phyloP scores from a whole-genome alignment of 2,329 filamentous ascomycete species.

The Teratosphaeria pseudoeucalypti region DNA sequence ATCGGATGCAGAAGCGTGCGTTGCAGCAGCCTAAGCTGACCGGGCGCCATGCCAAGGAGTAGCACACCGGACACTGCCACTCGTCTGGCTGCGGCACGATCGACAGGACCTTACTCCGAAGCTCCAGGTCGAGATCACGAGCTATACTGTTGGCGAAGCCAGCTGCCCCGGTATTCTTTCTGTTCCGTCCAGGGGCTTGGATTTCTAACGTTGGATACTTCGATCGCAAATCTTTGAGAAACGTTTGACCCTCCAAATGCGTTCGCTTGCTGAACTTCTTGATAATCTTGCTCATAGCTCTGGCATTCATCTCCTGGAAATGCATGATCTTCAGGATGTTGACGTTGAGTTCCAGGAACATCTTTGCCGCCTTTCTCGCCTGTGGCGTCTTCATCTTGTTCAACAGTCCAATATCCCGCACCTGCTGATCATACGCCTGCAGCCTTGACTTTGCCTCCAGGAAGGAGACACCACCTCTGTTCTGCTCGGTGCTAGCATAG shows the following conservation, averaged over 20 bases:
- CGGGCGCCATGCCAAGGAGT: slow-evolving; percentile 68
- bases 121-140: slow-evolving; percentile 63
- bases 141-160: slow-evolving; percentile 59
- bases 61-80: slow-evolving; percentile 73
- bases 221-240: slow-evolving; percentile 15
- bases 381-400: slow-evolving; percentile 55
- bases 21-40: slow-evolving; percentile 60
- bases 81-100: slow-evolving; percentile 75
- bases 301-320: slow-evolving; percentile 75
- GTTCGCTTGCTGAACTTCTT: slow-evolving; percentile 92
- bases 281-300: slow-evolving; percentile 69
- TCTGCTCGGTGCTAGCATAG: slow-evolving; percentile 64
- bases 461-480: slow-evolving; percentile 57
- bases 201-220: slow-evolving; percentile 19
- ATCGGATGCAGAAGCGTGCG: slow-evolving; percentile 76
- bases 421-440: slow-evolving; percentile 60
- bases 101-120: slow-evolving; percentile 61
- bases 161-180: slow-evolving; percentile 30
- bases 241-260: slow-evolving; percentile 46
- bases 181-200: neutral
- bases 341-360: slow-evolving; percentile 63
- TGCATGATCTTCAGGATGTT: slow-evolving; percentile 68
- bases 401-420: slow-evolving; percentile 49
- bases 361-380: slow-evolving; percentile 53
- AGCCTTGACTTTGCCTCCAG: slow-evolving; percentile 57